These are phyloP conservation scores for Artemisia tridentata DNA, from an alignment of 129 eudicot species.

Conservation along the genomic window DNA sequence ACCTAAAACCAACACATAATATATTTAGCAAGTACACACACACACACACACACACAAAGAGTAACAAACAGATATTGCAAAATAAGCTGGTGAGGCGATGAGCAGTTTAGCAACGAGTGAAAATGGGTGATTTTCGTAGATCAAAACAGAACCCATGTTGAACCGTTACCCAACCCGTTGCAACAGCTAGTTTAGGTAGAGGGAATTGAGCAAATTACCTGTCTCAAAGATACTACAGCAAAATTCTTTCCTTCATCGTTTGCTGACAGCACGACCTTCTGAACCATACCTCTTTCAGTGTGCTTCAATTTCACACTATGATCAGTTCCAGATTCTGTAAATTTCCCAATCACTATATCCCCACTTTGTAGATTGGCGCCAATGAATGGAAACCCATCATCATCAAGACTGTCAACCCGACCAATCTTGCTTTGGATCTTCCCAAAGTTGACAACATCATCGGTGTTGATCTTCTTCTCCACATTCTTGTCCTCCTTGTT, in stretches of 20 bases:
- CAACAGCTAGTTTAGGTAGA: too few species aligned
- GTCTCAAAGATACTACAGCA: slow-evolving; percentile 85
- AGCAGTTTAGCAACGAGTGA: neutral
- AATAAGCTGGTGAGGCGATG: too few species aligned
- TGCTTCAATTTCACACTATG: slow-evolving; percentile 87
- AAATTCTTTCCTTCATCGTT: slow-evolving; percentile 87
- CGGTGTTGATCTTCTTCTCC: slow-evolving; percentile 49
- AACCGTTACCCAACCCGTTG: too few species aligned
- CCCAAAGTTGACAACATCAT: slow-evolving; percentile 65
- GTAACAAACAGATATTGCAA: neutral
- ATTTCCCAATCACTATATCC: slow-evolving; percentile 82
- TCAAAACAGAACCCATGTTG: neutral
- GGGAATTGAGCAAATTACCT: slow-evolving; percentile 34
- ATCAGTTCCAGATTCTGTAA: slow-evolving; percentile 66
- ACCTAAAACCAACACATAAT: slow-evolving; percentile 47
- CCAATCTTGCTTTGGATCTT: slow-evolving; percentile 86
- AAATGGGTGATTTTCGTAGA: neutral
- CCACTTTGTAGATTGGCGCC: slow-evolving; percentile 90
- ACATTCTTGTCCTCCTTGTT: slow-evolving; percentile 50
- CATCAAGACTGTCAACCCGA: slow-evolving; percentile 90
- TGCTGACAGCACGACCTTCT: slow-evolving; percentile 76
- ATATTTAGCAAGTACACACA: slow-evolving; percentile 6
- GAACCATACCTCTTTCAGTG: slow-evolving; percentile 95
- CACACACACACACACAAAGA: too few species aligned
- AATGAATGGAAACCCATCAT: slow-evolving; percentile 83